Evolutionary conservation across 257 asterid genomes (phyloP).

Genomic region (Coffea canephora): DNA sequence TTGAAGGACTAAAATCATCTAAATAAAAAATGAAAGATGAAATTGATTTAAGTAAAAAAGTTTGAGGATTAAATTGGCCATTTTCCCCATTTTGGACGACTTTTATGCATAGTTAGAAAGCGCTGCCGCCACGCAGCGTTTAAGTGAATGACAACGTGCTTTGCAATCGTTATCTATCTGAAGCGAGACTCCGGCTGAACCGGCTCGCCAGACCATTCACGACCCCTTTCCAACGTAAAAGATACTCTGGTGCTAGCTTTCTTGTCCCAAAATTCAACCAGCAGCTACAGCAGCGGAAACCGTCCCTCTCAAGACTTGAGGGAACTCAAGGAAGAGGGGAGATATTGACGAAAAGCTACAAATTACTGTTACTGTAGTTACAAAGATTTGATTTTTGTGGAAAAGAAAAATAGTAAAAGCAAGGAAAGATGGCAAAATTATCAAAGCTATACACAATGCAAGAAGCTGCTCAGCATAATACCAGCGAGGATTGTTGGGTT

Average conservation of each 20-base stretch:
- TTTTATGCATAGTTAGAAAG: too few species aligned
- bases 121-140: too few species aligned
- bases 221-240: slow-evolving; percentile 5
- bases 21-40: too few species aligned
- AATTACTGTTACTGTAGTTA: neutral
- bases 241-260: neutral
- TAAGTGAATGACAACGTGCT: too few species aligned
- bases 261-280: neutral
- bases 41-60: too few species aligned
- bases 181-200: neutral
- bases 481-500: slow-evolving; percentile 87
- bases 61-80: too few species aligned
- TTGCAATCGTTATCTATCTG: too few species aligned
- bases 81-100: too few species aligned
- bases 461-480: slow-evolving; percentile 78
- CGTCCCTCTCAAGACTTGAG: neutral
- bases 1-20: too few species aligned
- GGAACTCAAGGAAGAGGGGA: neutral
- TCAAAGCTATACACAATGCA: slow-evolving; percentile 69
- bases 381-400: neutral
- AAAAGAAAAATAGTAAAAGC: neutral
- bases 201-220: neutral
- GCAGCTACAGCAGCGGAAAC: neutral
- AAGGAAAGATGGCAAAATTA: slow-evolving; percentile 63
- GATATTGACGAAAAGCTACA: neutral